phyloP scores from a whole-genome alignment of 306 rosid species.

The Benincasa hispida region DNA sequence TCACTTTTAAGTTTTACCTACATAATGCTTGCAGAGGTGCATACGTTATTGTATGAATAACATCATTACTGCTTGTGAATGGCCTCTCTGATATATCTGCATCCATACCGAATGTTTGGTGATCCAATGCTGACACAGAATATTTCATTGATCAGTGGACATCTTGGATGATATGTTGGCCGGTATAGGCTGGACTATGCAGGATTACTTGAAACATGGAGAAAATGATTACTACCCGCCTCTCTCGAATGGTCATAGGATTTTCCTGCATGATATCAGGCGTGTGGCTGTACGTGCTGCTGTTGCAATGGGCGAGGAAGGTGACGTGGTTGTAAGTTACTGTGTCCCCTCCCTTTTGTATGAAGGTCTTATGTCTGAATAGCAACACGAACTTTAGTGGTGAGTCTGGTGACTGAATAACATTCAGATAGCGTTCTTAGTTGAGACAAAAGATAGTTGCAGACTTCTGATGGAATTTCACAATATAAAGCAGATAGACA shows the following conservation, averaged over 20 bases:
- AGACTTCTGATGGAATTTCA: neutral
- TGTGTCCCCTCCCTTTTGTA: constrained; percentile 16
- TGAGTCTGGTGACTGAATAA: neutral
- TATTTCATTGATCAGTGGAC: constrained; percentile 50
- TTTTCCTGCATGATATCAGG: constrained; percentile 87
- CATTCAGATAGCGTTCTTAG: neutral
- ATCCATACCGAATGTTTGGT: neutral
- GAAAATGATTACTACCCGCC: constrained; percentile 94
- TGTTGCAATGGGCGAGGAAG: constrained; percentile 99
- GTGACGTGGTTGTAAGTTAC: constrained; percentile 88
- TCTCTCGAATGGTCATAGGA: constrained; percentile 82
- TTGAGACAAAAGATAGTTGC: neutral
- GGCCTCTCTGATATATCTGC: neutral
- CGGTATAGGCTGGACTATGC: constrained; percentile 97
- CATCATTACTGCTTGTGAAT: neutral
- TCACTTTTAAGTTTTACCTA: neutral
- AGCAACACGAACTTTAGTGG: neutral
- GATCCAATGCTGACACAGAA: constrained; percentile 14
- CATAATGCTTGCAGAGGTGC: neutral
- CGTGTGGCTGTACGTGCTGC: constrained; percentile 85
- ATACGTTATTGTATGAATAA: neutral
- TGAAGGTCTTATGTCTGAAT: neutral
- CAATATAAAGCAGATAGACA: neutral
- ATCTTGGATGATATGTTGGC: constrained; percentile 94
- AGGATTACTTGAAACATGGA: constrained; percentile 81